Evolutionary conservation across 2,329 filamentous ascomycete species (phyloP).

Genomic region (Plenodomus tracheiphilus): DNA sequence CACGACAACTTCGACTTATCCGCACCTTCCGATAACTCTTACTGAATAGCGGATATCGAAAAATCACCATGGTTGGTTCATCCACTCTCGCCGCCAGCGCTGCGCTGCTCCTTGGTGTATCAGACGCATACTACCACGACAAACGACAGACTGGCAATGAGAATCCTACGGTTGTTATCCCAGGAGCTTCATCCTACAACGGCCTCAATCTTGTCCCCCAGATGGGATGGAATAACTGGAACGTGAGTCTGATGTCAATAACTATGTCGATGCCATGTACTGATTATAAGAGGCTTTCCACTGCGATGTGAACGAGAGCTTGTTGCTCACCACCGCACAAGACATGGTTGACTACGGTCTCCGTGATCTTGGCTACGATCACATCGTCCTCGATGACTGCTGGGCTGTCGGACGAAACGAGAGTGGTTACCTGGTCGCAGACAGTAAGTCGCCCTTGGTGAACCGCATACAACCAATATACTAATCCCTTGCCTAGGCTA

Average conservation of each 20-base stretch:
- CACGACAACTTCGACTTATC: background rate
- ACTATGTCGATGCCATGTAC: background rate
- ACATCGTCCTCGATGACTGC: slow-evolving; percentile 59
- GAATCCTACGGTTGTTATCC: slow-evolving; percentile 16
- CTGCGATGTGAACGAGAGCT: background rate
- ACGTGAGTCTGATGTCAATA: slow-evolving; percentile 24
- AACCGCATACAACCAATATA: too few species aligned
- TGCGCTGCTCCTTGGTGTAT: slow-evolving; percentile 5
- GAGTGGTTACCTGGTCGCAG: slow-evolving; percentile 47
- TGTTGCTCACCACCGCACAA: background rate
- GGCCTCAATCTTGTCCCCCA: slow-evolving; percentile 37
- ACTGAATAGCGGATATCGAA: background rate
- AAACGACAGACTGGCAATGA: slow-evolving; percentile 18
- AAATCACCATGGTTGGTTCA: slow-evolving; percentile 8
- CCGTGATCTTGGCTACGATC: slow-evolving; percentile 55
- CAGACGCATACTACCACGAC: slow-evolving; percentile 16
- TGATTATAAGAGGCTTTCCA: background rate
- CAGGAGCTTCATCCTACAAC: slow-evolving; percentile 13
- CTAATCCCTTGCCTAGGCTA: too few species aligned
- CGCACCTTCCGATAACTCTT: background rate
- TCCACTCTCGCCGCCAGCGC: slow-evolving; percentile 5
- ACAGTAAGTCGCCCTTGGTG: slow-evolving; percentile 37
- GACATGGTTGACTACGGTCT: slow-evolving; percentile 51
- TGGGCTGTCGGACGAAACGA: slow-evolving; percentile 53
- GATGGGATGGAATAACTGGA: slow-evolving; percentile 46